These are phyloP conservation scores for Pseudocercospora musae DNA, from an alignment of 2,329 filamentous ascomycete species.

Conservation along the genomic window DNA sequence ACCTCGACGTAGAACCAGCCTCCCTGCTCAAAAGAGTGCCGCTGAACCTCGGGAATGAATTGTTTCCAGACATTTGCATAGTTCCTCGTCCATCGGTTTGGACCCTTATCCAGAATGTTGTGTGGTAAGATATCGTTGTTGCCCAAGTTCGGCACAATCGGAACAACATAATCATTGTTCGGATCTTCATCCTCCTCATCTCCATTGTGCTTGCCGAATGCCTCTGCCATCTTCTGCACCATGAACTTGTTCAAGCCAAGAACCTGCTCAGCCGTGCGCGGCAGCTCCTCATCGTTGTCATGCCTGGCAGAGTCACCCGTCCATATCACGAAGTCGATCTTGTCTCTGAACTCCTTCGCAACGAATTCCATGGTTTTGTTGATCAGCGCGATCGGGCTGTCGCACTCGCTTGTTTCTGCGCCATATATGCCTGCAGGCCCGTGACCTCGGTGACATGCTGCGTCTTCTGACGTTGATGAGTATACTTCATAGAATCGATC, in stretches of 20 bases:
- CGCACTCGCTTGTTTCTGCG: conserved; percentile 83
- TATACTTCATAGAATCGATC: conserved; percentile 82
- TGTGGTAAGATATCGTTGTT: conserved; percentile 98
- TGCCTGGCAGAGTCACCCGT: conserved; percentile 41
- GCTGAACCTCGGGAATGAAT: conserved; percentile 90
- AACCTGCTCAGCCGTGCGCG: conserved; percentile 73
- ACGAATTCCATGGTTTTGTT: conserved; percentile 93
- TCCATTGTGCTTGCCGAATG: conserved; percentile 61
- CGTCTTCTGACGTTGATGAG: conserved; percentile 64
- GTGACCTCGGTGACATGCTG: conserved; percentile 74
- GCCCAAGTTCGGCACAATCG: conserved; percentile 84
- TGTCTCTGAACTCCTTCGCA: conserved; percentile 41
- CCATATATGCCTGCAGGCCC: conserved; percentile 80
- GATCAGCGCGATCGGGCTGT: conserved; percentile 74
- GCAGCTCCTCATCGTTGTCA: conserved; percentile 51
- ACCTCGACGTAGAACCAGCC: conserved; percentile 96
- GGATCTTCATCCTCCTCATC: conserved; percentile 46
- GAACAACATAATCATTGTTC: conserved; percentile 64
- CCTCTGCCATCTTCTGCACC: conserved; percentile 70
- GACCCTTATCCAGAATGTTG: conserved; percentile 83
- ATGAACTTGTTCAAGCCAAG: conserved; percentile 71
- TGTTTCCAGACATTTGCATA: conserved; percentile 76
- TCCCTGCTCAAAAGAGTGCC: conserved; percentile 84
- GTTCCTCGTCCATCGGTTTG: conserved; percentile 77
- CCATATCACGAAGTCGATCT: conserved; percentile 41